Base-by-base conservation (phyloP, 2,329 filamentous ascomycete species). In the Aureobasidium mangrovei region DNA sequence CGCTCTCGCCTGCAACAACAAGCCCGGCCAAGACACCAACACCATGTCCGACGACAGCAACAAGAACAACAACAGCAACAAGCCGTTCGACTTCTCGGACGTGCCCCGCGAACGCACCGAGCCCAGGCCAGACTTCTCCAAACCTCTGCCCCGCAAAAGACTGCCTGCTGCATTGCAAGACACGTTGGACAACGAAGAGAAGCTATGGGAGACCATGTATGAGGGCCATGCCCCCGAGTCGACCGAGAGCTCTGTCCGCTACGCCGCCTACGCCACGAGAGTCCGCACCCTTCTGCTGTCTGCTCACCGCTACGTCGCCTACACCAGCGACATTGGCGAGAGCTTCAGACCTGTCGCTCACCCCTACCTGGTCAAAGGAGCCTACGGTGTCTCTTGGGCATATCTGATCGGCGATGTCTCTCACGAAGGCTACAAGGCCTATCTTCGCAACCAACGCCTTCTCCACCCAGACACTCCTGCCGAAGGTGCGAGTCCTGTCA, bases 351-450 rank as follows among this genome's bases (percentile, higher is more conserved):
- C 93, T 0, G 80, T 98, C 38, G 91, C 91, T 3, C 91, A 96
- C 67, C 91, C 90, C 0, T 83, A 78, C 63, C 72, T 94, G 3
- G 86, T 98, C 8, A 81, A 85, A 56, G 76, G 81, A 45, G 93
- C 93, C 4, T 98, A 98, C 66, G 91, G 82, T 46, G 76, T 98
- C 40, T 95, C 88, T 2, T 97, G 93, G 93, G 77, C 86, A 8
- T 98, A 98, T 65, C 80, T 98, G 26, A 71, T 90, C 10, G 91
- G 93, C 46, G 93, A 98, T 65, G 91, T 97, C 45, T 78, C 80
- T 33, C 85, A 96, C 66, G 93, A 98, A 70, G 91, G 93, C 4
- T 97, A 95, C 76, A 95, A 96, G 67, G 85, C 91, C 6, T 97
- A 96, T 69, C 80, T 86, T 69, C 82, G 86, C 55, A 97, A 98